Percentiles rank a stretch among this genome's conserved stretches.
Evolutionary conservation across 176 grass and related monocot species (phyloP).

Genomic region (Triticum aestivum): IWGSC_CS_RefSeq_v2.1 NC_057808.1:231708713-231709212

Average conservation of each 20-base stretch:
- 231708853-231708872: constrained; percentile 92
- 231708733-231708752: constrained; percentile 95
- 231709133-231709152: constrained; percentile 82
- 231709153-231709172: constrained; percentile 89
- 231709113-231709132: constrained; percentile 87
- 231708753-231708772: constrained; percentile 56
- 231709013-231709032: constrained; percentile 40
- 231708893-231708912: constrained; percentile 69
- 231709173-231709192: constrained; percentile 97
- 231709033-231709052: constrained; percentile 4
- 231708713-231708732: constrained; percentile 97
- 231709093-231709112: constrained; percentile 36
- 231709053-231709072: background rate
- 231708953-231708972: constrained; percentile 98
- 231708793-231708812: constrained; percentile 71
- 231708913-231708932: constrained; percentile 89
- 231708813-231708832: constrained; percentile 74
- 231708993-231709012: constrained; percentile 89
- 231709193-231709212: constrained; percentile 86
- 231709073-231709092: background rate
- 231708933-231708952: constrained; percentile 94
- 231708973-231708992: constrained; percentile 97
- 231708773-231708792: constrained; percentile 63
- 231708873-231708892: constrained; percentile 81
- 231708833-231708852: constrained; percentile 86